Evolutionary conservation across 192 early-diverging fungal genomes (phyloP), one percentile per base, ranked within the genome.

Genomic region (Rhizoclosmatium sp.): DNA sequence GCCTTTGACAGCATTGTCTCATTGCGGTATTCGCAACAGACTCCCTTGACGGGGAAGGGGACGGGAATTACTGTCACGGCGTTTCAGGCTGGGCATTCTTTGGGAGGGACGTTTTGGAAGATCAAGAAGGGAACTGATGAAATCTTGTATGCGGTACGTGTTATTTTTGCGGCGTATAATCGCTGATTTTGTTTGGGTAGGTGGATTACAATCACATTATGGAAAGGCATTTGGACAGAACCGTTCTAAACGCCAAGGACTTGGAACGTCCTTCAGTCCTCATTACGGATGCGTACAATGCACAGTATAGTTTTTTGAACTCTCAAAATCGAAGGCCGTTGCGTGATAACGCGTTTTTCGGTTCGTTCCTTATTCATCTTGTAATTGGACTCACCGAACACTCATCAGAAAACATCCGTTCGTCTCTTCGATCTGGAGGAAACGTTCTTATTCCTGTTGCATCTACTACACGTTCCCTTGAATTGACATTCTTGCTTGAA

Each of bases 81-180:
- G 4, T 94, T 94, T 83, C 83, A 92, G 19, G 98, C 97, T 2
- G 98, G 96, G 7, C 97, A 98, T 79, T 92, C 98, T 1, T 87
- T 99, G 42, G 98, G 98, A 75, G 98, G 98, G 23, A 96, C 97
- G 1, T 87, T 99, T 58, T 99, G 98, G 98, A 96, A 94, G 65
- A 95, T 99, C 68, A 93, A 92, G 79, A 97, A 96, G 76, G 96
- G 96, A 66, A 92, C 94, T 16, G 96, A 99, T 77, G 91, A 93
- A 7, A 94, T 99, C 69, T 86, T 98, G 3, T 99, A 99, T 79
- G 96, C 97, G 1, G 94, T 98, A 3, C 3, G 71, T 46, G 46
- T 59, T 58, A 10, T 2, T 19, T 59, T 72, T 41, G 9, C 3
- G 31, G 10, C 21, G 48, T 21, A 40, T 21, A 14, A 59, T 10